Evolutionary conservation across 495 filamentous ascomycete genomes (phyloP).

Genomic region (Penicillium flavigenum): DNA sequence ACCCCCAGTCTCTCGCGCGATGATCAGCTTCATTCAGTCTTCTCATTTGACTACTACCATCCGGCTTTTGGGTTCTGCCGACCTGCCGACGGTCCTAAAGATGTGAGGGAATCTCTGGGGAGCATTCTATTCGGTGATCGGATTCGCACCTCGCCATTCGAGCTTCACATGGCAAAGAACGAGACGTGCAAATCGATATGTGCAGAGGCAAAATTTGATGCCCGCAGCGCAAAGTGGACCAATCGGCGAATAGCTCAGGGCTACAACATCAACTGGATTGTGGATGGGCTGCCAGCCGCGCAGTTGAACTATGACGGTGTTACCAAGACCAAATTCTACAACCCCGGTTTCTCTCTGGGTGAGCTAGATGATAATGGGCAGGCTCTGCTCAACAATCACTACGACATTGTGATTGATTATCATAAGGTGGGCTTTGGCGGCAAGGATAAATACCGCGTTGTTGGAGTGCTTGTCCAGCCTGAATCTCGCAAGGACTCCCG

Average conservation of each 20-base stretch:
- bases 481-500: constrained; percentile 63
- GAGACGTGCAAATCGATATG: constrained; percentile 84
- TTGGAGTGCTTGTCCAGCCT: constrained; percentile 86
- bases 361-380: constrained; percentile 53
- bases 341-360: constrained; percentile 86
- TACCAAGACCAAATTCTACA: constrained; percentile 75
- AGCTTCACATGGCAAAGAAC: constrained; percentile 79
- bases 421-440: constrained; percentile 63
- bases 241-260: constrained; percentile 77
- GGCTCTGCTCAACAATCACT: constrained; percentile 82
- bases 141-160: constrained; percentile 87
- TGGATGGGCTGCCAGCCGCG: constrained; percentile 90
- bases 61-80: constrained; percentile 80
- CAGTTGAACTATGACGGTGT: constrained; percentile 71
- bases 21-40: constrained; percentile 79
- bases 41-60: constrained; percentile 95
- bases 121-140: constrained; percentile 97
- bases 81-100: constrained; percentile 68
- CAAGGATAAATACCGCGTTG: constrained; percentile 73
- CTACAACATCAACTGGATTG: constrained; percentile 91
- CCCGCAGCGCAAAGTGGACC: constrained; percentile 70
- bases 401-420: constrained; percentile 90
- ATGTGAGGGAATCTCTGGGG: constrained; percentile 83
- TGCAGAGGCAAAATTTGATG: constrained; percentile 59
- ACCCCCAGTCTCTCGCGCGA: constrained; percentile 80